These are phyloP conservation scores for Penicillium aurantiogriseum DNA, from an alignment of 2,329 filamentous ascomycete species.

Conservation along the genomic window DNA sequence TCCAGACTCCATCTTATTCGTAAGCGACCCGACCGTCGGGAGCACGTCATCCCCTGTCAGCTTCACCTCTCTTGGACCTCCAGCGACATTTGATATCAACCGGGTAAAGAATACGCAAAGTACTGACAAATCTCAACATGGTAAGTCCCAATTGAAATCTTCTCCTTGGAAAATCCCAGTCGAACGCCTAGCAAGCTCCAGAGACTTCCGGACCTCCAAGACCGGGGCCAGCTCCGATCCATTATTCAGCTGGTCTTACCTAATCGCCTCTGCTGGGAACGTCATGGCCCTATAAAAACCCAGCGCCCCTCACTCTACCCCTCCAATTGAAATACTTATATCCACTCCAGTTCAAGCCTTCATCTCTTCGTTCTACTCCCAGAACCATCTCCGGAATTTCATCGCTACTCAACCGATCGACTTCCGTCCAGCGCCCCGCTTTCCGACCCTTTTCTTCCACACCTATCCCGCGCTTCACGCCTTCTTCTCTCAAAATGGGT, in stretches of 20 bases:
- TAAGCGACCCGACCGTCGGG: constrained; percentile 24
- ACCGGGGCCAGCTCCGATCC: not conserved
- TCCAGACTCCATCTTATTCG: constrained; percentile 32
- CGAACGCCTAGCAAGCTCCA: not conserved
- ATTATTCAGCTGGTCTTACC: constrained; percentile 31
- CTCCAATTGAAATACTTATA: constrained; percentile 10
- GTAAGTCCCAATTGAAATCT: constrained; percentile 15
- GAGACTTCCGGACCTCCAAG: not conserved
- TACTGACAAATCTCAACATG: constrained; percentile 18
- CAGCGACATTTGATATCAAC: constrained; percentile 10
- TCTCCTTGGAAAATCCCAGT: not conserved
- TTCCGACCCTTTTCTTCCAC: constrained; percentile 17
- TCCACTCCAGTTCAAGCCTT: constrained; percentile 16
- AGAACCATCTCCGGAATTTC: constrained; percentile 11
- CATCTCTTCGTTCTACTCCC: constrained; percentile 12
- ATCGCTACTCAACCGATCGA: constrained; percentile 33
- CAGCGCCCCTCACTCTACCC: constrained; percentile 22
- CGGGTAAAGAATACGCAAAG: not conserved
- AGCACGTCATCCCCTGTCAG: constrained; percentile 32
- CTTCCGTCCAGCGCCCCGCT: constrained; percentile 15
- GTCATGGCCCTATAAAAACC: constrained; percentile 36
- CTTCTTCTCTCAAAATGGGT: constrained; percentile 25
- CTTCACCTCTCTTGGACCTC: constrained; percentile 14
- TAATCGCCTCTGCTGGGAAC: constrained; percentile 24
- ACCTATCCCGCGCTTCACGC: constrained; percentile 19